Conservation (phyloP, 495 filamentous ascomycete genomes). For the Lophiotrema nucula region DNA sequence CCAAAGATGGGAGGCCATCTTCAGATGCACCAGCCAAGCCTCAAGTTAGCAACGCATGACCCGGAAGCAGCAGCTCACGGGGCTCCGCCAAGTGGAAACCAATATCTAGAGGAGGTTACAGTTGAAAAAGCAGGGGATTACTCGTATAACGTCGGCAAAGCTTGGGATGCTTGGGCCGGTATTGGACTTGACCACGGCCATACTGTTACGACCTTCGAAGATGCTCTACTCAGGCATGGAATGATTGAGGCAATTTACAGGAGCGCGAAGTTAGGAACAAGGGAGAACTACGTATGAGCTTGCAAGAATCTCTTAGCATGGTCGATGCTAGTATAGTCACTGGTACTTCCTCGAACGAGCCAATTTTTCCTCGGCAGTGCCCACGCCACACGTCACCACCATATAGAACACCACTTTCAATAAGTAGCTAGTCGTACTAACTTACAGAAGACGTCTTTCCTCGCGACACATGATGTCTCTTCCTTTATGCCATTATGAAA, state of each 20-base stretch:
- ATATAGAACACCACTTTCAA: too few relatives aligned
- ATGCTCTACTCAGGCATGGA: constrained; percentile 45
- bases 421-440: too few relatives aligned
- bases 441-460: too few relatives aligned
- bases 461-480: too few relatives aligned
- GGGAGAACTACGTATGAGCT: constrained; percentile 25
- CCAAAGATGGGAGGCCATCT: constrained; percentile 25
- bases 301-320: too few relatives aligned
- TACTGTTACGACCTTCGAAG: constrained; percentile 45
- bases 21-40: constrained; percentile 37
- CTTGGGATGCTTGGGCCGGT: constrained; percentile 53
- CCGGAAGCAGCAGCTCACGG: constrained; percentile 35
- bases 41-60: constrained; percentile 40
- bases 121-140: constrained; percentile 40
- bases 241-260: constrained; percentile 37
- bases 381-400: too few relatives aligned
- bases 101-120: constrained; percentile 43
- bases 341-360: too few relatives aligned
- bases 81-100: not conserved
- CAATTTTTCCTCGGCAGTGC: too few relatives aligned
- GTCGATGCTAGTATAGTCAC: too few relatives aligned
- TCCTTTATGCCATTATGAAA: too few relatives aligned
- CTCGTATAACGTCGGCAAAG: constrained; percentile 46
- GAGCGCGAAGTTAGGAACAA: constrained; percentile 22
- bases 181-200: constrained; percentile 36